These are phyloP conservation scores for Talaromyces albobiverticillius DNA, from an alignment of 2,329 filamentous ascomycete species.

Conservation along the genomic window DNA sequence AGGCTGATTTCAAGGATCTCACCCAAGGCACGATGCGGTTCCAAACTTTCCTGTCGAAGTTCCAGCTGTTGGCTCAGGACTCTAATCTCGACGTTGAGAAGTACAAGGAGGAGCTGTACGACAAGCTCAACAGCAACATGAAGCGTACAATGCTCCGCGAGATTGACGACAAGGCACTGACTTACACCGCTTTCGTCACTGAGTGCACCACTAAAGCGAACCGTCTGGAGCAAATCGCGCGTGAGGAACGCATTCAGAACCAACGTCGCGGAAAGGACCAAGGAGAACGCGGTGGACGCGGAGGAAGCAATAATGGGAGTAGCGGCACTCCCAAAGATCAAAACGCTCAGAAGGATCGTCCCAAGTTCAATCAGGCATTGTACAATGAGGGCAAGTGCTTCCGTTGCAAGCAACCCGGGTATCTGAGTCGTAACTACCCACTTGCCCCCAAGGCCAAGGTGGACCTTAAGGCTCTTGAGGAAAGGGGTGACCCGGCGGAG, in stretches of 20 bases:
- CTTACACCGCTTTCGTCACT: not conserved
- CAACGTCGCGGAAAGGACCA: no score
- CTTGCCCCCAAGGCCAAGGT: not conserved
- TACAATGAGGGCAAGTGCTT: constrained; percentile 7
- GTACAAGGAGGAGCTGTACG: constrained; percentile 7
- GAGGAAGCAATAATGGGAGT: not conserved
- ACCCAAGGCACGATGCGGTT: not conserved
- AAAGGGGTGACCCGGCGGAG: not conserved
- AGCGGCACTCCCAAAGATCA: not conserved
- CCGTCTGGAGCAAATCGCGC: not conserved
- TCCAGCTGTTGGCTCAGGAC: not conserved
- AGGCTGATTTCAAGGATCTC: not conserved
- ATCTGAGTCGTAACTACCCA: not conserved
- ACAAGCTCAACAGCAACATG: not conserved
- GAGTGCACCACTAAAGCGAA: not conserved
- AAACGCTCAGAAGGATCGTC: not conserved
- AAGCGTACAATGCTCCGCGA: not conserved
- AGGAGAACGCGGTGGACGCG: no score
- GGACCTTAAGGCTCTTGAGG: not conserved
- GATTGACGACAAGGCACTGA: not conserved
- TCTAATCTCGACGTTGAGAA: not conserved
- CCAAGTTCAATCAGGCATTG: not conserved
- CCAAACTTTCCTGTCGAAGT: constrained; percentile 4
- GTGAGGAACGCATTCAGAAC: not conserved
- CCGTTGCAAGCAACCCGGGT: not conserved